Evolutionary conservation across 805 yeast genomes (phyloP).

Genomic region (Yarrowia yakushimensis): DNA sequence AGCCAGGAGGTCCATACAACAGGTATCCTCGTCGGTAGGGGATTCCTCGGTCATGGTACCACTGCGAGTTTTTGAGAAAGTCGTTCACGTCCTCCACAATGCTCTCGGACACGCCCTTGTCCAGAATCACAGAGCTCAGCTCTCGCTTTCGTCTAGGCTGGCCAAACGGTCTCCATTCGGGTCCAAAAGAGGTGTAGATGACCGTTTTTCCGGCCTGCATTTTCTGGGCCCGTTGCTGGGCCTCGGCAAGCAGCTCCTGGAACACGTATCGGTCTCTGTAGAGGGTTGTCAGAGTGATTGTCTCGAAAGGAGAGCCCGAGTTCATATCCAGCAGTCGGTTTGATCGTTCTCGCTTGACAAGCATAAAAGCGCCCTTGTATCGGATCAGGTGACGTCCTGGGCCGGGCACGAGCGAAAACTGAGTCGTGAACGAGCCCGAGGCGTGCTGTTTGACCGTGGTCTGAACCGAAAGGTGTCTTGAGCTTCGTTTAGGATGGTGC

Average conservation of each 20-base stretch:
- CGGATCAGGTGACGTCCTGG: slow-evolving; percentile 89
- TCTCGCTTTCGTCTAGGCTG: slow-evolving; percentile 85
- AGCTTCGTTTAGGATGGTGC: slow-evolving; percentile 63
- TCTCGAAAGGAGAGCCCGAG: slow-evolving; percentile 91
- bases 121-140: slow-evolving; percentile 81
- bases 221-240: slow-evolving; percentile 75
- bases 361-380: slow-evolving; percentile 83
- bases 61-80: slow-evolving; percentile 71
- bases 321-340: slow-evolving; percentile 84
- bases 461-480: slow-evolving; percentile 86
- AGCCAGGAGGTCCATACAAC: slow-evolving; percentile 95
- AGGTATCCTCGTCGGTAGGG: slow-evolving; percentile 95
- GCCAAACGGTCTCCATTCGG: slow-evolving; percentile 98
- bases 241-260: slow-evolving; percentile 70
- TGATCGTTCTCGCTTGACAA: slow-evolving; percentile 85
- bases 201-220: slow-evolving; percentile 92
- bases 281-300: slow-evolving; percentile 87
- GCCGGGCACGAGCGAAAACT: slow-evolving; percentile 90
- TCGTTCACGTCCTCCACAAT: slow-evolving; percentile 73
- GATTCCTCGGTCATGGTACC: slow-evolving; percentile 96
- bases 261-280: slow-evolving; percentile 75
- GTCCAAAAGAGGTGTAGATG: slow-evolving; percentile 91
- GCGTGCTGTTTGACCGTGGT: slow-evolving; percentile 85
- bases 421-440: slow-evolving; percentile 85
- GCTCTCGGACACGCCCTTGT: slow-evolving; percentile 62